These are phyloP conservation scores for Escallonia herrerae DNA, from an alignment of 129 eudicot genomes.

Conservation along the genomic window DNA sequence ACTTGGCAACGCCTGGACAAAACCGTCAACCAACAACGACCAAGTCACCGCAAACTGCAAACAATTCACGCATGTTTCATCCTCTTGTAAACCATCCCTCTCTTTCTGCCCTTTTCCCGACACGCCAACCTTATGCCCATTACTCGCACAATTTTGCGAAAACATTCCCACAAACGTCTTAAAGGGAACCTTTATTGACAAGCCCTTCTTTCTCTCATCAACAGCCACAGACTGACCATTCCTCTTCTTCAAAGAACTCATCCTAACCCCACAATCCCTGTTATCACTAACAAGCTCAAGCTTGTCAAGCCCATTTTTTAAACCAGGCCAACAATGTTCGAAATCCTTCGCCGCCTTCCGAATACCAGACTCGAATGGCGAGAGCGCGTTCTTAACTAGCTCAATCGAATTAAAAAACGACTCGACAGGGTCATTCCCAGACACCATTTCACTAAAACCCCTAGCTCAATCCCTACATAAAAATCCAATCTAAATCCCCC, in stretches of 20 bases:
- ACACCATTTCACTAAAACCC: slow-evolving; percentile 47
- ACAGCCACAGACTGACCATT: slow-evolving; percentile 15
- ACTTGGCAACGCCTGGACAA: slow-evolving; percentile 61
- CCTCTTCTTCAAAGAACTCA: slow-evolving; percentile 26
- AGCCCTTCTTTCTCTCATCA: slow-evolving; percentile 44
- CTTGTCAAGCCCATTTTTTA: slow-evolving; percentile 23
- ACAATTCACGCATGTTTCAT: slow-evolving; percentile 56
- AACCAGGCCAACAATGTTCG: slow-evolving; percentile 54
- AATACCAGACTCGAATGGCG: slow-evolving; percentile 65
- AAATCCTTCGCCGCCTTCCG: slow-evolving; percentile 68
- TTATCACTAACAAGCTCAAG: slow-evolving; percentile 12
- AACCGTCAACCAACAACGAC: slow-evolving; percentile 58
- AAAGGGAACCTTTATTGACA: slow-evolving; percentile 30
- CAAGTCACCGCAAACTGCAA: slow-evolving; percentile 66
- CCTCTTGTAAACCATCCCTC: slow-evolving; percentile 35
- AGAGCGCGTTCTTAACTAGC: slow-evolving; percentile 54
- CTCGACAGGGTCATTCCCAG: slow-evolving; percentile 76
- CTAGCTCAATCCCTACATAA: slow-evolving; percentile 10
- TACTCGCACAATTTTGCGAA: slow-evolving; percentile 25
- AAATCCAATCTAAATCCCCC: not conserved
- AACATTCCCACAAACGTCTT: slow-evolving; percentile 50
- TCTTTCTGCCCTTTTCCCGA: slow-evolving; percentile 30
- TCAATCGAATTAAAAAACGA: slow-evolving; percentile 60
- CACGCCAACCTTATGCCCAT: slow-evolving; percentile 21
- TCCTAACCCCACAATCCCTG: slow-evolving; percentile 17